A percentile compares a stretch with the other conserved stretches of the same genome.
Evolutionary conservation across 345 rosid genomes (phyloP).

Genomic region (Populus alba): DNA sequence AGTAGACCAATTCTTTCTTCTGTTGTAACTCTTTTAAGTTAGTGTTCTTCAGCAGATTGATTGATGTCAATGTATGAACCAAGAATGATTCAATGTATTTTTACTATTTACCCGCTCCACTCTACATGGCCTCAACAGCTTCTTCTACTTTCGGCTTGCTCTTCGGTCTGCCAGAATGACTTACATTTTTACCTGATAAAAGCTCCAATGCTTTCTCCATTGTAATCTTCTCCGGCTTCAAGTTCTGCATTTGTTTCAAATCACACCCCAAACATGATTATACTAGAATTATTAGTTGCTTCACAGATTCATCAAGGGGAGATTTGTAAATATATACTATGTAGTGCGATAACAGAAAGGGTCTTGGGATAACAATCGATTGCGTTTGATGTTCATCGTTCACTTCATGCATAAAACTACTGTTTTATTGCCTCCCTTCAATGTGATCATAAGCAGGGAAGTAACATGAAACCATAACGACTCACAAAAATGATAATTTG

Average conservation of each 20-base stretch:
- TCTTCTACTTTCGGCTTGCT: conserved; percentile 38
- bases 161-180: conserved; percentile 69
- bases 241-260: conserved; percentile 46
- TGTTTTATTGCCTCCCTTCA: background rate
- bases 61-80: background rate
- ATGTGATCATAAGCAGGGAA: no score
- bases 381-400: background rate
- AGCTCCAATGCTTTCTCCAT: conserved; percentile 73
- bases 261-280: background rate
- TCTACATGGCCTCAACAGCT: conserved; percentile 14
- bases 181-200: conserved; percentile 57
- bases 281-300: background rate
- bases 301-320: background rate
- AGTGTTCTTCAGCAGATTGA: background rate
- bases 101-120: background rate
- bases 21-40: background rate
- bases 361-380: background rate
- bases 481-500: background rate
- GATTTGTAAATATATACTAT: background rate
- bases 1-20: background rate
- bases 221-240: conserved; percentile 55
- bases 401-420: background rate
- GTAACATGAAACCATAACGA: no score
- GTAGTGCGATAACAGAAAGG: background rate
- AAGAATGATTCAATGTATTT: background rate